These are phyloP conservation scores for Sisymbrium irio DNA, from an alignment of 345 rosid species.

Conservation along the genomic window DNA sequence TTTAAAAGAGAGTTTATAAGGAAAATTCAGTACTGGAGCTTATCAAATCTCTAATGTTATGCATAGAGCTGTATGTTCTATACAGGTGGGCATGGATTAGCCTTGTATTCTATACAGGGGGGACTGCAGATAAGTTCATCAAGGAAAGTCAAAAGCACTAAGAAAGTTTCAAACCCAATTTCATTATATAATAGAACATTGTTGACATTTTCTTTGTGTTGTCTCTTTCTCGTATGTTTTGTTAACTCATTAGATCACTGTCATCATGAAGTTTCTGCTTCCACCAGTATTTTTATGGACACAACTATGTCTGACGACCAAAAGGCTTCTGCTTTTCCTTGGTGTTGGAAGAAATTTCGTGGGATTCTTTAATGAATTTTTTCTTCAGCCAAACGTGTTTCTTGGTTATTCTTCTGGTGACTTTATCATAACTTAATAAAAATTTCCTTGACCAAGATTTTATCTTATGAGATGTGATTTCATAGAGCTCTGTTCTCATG, in stretches of 20 bases:
- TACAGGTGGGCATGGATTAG: no score
- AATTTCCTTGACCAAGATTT: conserved; percentile 13
- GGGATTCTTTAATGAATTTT: background rate
- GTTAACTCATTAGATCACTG: conserved; percentile 28
- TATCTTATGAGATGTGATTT: conserved; percentile 18
- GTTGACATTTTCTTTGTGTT: conserved; percentile 11
- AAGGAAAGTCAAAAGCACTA: background rate
- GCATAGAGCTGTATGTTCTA: no score
- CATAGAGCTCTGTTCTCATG: background rate
- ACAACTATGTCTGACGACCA: background rate
- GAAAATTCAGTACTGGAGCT: no score
- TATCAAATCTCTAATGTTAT: no score
- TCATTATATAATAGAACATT: conserved; percentile 1
- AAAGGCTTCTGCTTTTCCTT: conserved; percentile 15
- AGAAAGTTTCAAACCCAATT: conserved; percentile 18
- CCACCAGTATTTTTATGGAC: conserved; percentile 8
- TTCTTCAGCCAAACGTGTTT: no score
- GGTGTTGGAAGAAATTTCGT: conserved; percentile 4
- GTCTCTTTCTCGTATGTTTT: conserved; percentile 30
- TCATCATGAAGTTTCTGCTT: conserved; percentile 6
- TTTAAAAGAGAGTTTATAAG: no score
- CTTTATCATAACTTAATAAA: conserved; percentile 9
- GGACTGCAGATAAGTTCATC: no score
- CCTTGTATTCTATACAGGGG: background rate
- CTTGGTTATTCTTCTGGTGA: conserved; percentile 13